These are phyloP conservation scores for Fusarium napiforme DNA, from an alignment of 2,329 filamentous ascomycete genomes.

Conservation along the genomic window DNA sequence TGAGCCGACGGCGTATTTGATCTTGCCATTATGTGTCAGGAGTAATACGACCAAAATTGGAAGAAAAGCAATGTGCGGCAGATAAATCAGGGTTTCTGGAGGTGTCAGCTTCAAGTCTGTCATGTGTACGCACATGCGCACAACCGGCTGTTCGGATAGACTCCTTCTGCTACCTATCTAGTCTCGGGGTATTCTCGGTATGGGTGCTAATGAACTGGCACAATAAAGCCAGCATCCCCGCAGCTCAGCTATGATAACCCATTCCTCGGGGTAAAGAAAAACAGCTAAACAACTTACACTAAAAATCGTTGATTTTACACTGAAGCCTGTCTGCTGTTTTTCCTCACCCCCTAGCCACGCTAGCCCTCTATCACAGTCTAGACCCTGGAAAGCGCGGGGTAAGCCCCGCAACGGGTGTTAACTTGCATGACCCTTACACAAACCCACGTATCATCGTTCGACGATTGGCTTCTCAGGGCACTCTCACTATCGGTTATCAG, in stretches of 20 bases:
- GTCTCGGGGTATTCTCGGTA: not conserved
- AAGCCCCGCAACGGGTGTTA: not conserved
- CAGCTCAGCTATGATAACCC: not conserved
- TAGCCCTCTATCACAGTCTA: not conserved
- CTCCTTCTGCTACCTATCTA: not conserved
- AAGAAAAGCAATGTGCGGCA: not conserved
- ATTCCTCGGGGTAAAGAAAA: fast-evolving
- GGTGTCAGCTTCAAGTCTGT: not conserved
- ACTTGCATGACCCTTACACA: not conserved
- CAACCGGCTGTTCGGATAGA: not conserved
- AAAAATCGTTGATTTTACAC: not conserved
- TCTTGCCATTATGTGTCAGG: not conserved
- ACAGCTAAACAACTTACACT: not conserved
- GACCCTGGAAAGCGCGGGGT: not conserved
- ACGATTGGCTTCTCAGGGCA: not conserved
- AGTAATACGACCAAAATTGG: fast-evolving
- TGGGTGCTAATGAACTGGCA: not conserved
- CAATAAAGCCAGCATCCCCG: not conserved
- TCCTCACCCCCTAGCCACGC: not conserved
- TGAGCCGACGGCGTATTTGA: not conserved
- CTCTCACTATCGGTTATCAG: not conserved
- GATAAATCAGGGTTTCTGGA: too few species aligned
- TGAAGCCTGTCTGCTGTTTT: not conserved
- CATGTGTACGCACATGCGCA: fast-evolving
- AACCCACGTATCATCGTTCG: not conserved